Evolutionary conservation across 495 filamentous ascomycete species (phyloP).

Genomic region (Neurospora sp.): DNA sequence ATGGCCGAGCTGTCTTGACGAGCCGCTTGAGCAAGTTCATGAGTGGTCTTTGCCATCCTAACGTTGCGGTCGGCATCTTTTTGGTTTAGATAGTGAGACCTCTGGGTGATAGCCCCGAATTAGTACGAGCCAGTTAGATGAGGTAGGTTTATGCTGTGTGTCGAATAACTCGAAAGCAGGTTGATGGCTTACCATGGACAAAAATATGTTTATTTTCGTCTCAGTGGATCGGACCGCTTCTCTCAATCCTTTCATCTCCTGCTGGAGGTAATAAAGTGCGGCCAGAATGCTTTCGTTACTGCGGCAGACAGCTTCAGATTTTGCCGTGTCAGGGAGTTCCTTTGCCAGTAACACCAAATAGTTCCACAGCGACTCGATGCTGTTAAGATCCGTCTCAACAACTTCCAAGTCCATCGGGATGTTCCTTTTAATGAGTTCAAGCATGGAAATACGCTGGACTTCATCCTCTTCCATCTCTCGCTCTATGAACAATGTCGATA

Average conservation of each 20-base stretch:
- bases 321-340: not conserved
- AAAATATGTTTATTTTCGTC: fast-evolving
- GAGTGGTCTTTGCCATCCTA: not conserved
- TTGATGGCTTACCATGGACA: not conserved
- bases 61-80: not conserved
- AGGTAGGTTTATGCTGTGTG: too few species aligned
- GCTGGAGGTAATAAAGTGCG: not conserved
- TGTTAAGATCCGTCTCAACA: not conserved
- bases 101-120: not conserved
- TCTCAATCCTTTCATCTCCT: not conserved
- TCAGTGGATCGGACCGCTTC: not conserved
- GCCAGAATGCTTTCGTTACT: not conserved
- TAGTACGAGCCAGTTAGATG: too few species aligned
- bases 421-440: not conserved
- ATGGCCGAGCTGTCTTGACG: constrained; percentile 26
- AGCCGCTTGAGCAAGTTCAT: constrained; percentile 19
- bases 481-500: too few species aligned
- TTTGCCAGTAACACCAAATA: not conserved
- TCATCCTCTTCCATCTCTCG: too few species aligned
- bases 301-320: not conserved
- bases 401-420: not conserved
- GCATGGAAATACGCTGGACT: fast-evolving
- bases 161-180: too few species aligned
- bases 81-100: not conserved
- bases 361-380: not conserved